Evolutionary conservation across 2,329 filamentous ascomycete genomes (phyloP).

Genomic region (Colletotrichum costaricense): DNA sequence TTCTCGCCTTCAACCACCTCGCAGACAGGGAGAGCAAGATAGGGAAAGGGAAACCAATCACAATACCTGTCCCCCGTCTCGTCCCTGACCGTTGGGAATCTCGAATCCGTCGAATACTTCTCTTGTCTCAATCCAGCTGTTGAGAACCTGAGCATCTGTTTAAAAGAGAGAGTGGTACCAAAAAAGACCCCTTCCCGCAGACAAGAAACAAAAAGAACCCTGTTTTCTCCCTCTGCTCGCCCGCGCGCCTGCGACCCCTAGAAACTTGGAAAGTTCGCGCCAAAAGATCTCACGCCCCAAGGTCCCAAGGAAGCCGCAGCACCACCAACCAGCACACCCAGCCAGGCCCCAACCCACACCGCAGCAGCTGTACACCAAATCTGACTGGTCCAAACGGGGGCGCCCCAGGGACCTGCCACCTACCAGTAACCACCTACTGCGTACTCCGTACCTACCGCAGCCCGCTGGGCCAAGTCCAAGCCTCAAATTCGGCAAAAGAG

Average conservation of each 20-base stretch:
- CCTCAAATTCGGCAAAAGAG: slow-evolving; percentile 35
- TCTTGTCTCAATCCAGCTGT: neutral
- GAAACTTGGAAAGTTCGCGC: neutral
- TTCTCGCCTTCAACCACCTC: neutral
- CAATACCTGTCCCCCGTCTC: slow-evolving; percentile 1
- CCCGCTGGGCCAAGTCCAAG: slow-evolving; percentile 28
- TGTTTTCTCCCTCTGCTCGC: neutral
- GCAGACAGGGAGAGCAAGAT: neutral
- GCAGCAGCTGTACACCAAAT: neutral
- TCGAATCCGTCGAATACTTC: neutral
- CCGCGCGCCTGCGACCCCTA: neutral
- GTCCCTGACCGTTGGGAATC: neutral
- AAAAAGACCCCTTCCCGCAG: neutral
- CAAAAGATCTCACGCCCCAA: neutral
- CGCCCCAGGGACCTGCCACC: neutral
- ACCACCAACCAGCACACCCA: neutral
- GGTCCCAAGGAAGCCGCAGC: neutral
- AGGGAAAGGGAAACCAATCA: slow-evolving; percentile 15
- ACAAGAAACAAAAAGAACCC: neutral
- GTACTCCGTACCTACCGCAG: neutral
- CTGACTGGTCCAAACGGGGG: slow-evolving; percentile 19
- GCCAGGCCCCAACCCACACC: neutral
- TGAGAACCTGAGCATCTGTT: neutral
- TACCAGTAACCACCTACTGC: neutral
- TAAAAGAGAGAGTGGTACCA: neutral